Conservation (phyloP, 805 yeast genomes). For the Clavispora vitiphila region DNA sequence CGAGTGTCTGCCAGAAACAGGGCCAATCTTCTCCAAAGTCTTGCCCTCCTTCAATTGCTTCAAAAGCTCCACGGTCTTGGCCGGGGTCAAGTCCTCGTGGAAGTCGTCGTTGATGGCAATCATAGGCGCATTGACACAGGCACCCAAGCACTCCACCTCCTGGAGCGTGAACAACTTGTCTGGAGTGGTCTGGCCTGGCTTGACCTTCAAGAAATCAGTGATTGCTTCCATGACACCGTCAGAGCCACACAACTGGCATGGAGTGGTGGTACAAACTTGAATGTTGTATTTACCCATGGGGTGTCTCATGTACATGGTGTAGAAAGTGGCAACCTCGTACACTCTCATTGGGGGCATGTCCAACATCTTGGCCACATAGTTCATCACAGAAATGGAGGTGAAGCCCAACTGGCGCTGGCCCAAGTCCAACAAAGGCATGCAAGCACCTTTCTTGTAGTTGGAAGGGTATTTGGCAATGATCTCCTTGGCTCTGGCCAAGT, state of each 20-base stretch:
- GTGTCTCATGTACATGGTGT: constrained; percentile 83
- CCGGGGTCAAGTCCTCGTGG: constrained; percentile 75
- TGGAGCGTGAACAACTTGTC: constrained; percentile 76
- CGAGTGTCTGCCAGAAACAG: constrained; percentile 58
- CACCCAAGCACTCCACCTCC: constrained; percentile 89
- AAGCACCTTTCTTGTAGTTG: constrained; percentile 82
- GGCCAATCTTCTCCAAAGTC: constrained; percentile 56
- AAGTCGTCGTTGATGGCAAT: constrained; percentile 78
- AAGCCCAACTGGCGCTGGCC: constrained; percentile 87
- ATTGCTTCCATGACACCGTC: constrained; percentile 75
- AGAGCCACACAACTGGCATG: constrained; percentile 80
- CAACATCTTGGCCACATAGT: constrained; percentile 76
- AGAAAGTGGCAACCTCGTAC: constrained; percentile 87
- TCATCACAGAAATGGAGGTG: constrained; percentile 84
- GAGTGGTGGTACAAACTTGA: constrained; percentile 87
- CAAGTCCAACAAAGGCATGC: constrained; percentile 79
- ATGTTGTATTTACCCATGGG: constrained; percentile 83
- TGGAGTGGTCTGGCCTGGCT: constrained; percentile 72
- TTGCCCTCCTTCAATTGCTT: constrained; percentile 62
- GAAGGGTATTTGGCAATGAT: constrained; percentile 77
- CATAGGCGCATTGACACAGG: constrained; percentile 90
- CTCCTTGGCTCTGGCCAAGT: constrained; percentile 62
- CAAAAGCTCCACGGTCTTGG: constrained; percentile 55
- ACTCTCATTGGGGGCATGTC: constrained; percentile 95
- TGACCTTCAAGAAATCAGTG: constrained; percentile 51